Evolutionary conservation across 805 yeast genomes (phyloP).

Genomic region (Teunomyces funiuensis): DNA sequence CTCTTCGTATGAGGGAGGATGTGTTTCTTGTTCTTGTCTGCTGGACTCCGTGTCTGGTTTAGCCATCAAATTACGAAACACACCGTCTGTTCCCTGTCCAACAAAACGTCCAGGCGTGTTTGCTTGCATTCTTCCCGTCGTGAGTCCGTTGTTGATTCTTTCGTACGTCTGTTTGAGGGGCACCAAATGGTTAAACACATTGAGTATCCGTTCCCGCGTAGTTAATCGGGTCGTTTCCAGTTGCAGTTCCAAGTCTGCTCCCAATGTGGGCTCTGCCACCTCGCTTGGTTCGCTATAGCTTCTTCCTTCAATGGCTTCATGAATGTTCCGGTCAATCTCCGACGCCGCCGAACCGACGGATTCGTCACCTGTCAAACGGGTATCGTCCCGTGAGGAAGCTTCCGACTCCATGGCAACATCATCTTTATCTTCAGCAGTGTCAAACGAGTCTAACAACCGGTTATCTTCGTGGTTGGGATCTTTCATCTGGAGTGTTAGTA

Average conservation of each 20-base stretch:
- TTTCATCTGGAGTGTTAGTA: constrained; percentile 1
- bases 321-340: constrained; percentile 18
- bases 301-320: constrained; percentile 15
- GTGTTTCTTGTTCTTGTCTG: constrained; percentile 45
- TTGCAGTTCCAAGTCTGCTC: constrained; percentile 32
- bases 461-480: constrained; percentile 8
- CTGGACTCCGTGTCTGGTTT: constrained; percentile 64
- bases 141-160: constrained; percentile 39
- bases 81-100: constrained; percentile 74
- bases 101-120: constrained; percentile 44
- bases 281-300: constrained; percentile 1
- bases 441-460: constrained; percentile 9
- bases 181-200: constrained; percentile 32
- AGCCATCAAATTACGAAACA: constrained; percentile 86
- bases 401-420: neutral
- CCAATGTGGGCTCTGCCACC: constrained; percentile 8
- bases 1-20: constrained; percentile 88
- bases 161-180: constrained; percentile 45
- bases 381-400: neutral
- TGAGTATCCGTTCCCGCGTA: constrained; percentile 29
- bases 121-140: constrained; percentile 43
- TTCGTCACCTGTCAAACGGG: neutral
- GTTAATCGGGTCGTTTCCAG: constrained; percentile 18
- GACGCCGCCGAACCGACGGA: constrained; percentile 6
- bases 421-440: neutral